Percentiles rank a stretch among this genome's conserved stretches.
Evolutionary conservation across 352 stramenopile genomes (phyloP).

Genomic region (Aphanomyces invadans): DNA sequence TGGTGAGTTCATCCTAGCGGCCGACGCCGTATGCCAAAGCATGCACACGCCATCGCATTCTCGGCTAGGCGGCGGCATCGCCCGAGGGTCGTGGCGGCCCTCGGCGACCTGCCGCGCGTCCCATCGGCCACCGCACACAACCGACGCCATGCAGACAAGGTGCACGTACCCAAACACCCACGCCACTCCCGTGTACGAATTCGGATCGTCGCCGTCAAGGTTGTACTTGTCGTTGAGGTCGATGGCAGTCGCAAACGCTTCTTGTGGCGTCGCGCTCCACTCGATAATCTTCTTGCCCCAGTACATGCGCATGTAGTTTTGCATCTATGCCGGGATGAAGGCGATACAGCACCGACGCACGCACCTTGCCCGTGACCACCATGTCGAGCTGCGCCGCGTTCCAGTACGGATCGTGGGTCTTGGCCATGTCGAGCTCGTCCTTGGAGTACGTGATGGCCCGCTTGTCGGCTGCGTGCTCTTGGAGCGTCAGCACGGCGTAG

Average conservation of each 20-base stretch:
- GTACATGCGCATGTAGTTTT: slow-evolving; percentile 97
- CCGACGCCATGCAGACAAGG: background rate
- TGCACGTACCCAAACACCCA: slow-evolving; percentile 61
- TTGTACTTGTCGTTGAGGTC: slow-evolving; percentile 99
- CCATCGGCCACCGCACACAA: too few species aligned
- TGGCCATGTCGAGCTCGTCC: slow-evolving; percentile 85
- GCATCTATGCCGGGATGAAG: slow-evolving; percentile 38
- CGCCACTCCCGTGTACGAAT: slow-evolving; percentile 82
- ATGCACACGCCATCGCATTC: too few species aligned
- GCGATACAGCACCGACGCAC: slow-evolving; percentile 18
- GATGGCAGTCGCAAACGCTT: slow-evolving; percentile 88
- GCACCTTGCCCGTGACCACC: slow-evolving; percentile 90
- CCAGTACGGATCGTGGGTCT: slow-evolving; percentile 96
- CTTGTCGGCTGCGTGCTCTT: slow-evolving; percentile 79
- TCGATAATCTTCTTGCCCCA: slow-evolving; percentile 99
- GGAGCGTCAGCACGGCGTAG: slow-evolving; percentile 90
- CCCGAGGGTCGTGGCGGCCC: too few species aligned
- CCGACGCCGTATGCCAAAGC: too few species aligned
- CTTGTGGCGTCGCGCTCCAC: slow-evolving; percentile 89
- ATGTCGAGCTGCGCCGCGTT: slow-evolving; percentile 97
- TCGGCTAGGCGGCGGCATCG: too few species aligned
- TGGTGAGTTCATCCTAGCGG: too few species aligned
- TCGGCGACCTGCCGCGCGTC: too few species aligned
- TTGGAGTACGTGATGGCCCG: slow-evolving; percentile 89
- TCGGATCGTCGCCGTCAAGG: slow-evolving; percentile 95